A percentile compares a stretch with the other conserved stretches of the same genome.
These are phyloP conservation scores for Xylaria bambusicola DNA, from an alignment of 495 filamentous ascomycete species.

Conservation along the genomic window DNA sequence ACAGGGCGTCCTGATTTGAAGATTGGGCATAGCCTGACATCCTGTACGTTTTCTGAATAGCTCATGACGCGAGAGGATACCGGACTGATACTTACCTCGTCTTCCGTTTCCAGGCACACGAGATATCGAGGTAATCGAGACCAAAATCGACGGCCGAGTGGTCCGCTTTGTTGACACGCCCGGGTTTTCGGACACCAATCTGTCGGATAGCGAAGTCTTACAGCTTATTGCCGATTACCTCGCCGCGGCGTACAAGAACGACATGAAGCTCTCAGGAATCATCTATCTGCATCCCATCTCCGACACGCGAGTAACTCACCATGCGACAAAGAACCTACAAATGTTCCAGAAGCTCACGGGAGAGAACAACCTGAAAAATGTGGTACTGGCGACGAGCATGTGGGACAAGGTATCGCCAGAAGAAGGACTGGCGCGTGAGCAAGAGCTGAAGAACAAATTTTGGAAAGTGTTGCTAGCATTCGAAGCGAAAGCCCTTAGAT, in stretches of 20 bases:
- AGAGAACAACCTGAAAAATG: slow-evolving; percentile 37
- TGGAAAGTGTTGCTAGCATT: slow-evolving; percentile 40
- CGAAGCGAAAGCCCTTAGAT: slow-evolving; percentile 29
- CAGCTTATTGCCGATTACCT: slow-evolving; percentile 41
- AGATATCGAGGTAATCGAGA: slow-evolving; percentile 26
- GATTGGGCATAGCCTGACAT: slow-evolving; percentile 33
- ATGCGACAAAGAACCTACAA: slow-evolving; percentile 41
- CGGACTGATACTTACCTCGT: background rate
- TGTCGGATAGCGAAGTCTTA: slow-evolving; percentile 42
- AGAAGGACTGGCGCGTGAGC: slow-evolving; percentile 36
- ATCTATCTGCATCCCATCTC: slow-evolving; percentile 52
- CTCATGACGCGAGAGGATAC: background rate
- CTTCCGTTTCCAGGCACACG: slow-evolving; percentile 20
- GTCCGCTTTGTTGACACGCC: slow-evolving; percentile 45
- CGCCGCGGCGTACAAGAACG: slow-evolving; percentile 16
- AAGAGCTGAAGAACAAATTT: slow-evolving; percentile 42
- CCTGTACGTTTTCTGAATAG: slow-evolving; percentile 25
- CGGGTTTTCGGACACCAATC: slow-evolving; percentile 47
- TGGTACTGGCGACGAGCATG: slow-evolving; percentile 47
- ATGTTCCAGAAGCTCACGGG: slow-evolving; percentile 53
- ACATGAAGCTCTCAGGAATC: slow-evolving; percentile 34
- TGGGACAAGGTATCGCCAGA: slow-evolving; percentile 39
- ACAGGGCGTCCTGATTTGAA: slow-evolving; percentile 27
- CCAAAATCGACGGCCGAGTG: slow-evolving; percentile 22
- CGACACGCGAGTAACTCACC: slow-evolving; percentile 41